Evolutionary conservation across 345 rosid species (phyloP), one percentile per base, ranked within the genome.

Genomic region (Dipteronia sinensis): DNA sequence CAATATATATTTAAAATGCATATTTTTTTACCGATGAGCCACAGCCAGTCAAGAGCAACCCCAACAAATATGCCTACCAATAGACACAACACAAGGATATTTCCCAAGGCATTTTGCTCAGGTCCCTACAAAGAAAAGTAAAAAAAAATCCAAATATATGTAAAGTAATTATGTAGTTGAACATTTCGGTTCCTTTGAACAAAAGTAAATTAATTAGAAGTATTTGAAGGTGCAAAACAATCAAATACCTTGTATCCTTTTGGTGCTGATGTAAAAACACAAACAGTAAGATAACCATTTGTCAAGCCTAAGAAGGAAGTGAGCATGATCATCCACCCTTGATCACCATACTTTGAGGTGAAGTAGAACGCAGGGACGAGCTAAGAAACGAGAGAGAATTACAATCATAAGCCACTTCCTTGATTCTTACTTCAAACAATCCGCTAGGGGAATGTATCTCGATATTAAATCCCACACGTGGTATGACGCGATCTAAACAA

Each of bases 301-400:
- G 95, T 87, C 42, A 93, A 59, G 59, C 98, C 98, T 74, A 95
- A 72, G 76, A 93, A 77, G 10, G 94, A 89, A 34, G 80, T 73
- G 1, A 94, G 92, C 77, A 88, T 67, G 77, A 96, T 91, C 99
- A 91, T 96, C 92, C 93, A 96, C 67, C 99, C 99, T 73, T 91
- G 90, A 76, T 91, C 97, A 4, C 90, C 97, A 69, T 90, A 91
- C 56, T 94, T 92, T 0, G 94, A 93, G 0, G 98, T 89, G 88
- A 93, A 95, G 84, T 93, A 96, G 79, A 96, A 94, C 6, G 97
- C 90, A 0, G 99, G 99, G 55, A 94, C 56, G 13, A 96, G 83
- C n/a, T 8, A 89, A 53, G 75, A 79, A 91, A 19, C 98, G 95
- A 0, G 88, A 76, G 13, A 96, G 88, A 66, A 87, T 75, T 5